A percentile compares a stretch with the other conserved stretches of the same genome.
Conservation (phyloP, 371 early-diverging fungal species). For the Smittium mucronatum region DNA sequence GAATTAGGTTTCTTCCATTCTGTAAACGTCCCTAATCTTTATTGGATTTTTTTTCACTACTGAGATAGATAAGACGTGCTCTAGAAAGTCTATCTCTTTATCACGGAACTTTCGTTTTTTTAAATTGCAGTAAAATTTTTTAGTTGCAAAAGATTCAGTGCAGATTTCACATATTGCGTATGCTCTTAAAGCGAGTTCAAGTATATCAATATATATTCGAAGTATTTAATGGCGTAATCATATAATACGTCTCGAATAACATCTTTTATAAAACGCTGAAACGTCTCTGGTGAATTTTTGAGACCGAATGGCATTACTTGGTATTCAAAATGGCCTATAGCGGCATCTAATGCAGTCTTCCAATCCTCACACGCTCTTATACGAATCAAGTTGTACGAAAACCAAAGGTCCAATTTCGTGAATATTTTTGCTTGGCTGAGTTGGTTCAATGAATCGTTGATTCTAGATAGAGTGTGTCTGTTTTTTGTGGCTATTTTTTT, state of each 20-base stretch:
- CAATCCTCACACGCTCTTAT: constrained; percentile 17
- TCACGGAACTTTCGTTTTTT: constrained; percentile 39
- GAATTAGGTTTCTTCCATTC: constrained; percentile 28
- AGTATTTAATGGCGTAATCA: constrained; percentile 32
- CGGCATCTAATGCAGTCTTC: constrained; percentile 40
- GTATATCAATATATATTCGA: constrained; percentile 46
- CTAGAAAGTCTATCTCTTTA: constrained; percentile 33
- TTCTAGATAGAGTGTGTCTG: constrained; percentile 22
- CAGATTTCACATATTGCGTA: constrained; percentile 22
- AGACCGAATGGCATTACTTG: constrained; percentile 41
- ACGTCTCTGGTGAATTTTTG: constrained; percentile 34
- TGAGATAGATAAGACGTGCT: constrained; percentile 24
- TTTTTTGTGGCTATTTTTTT: constrained; percentile 29
- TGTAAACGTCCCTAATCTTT: constrained; percentile 25
- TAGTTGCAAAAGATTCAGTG: constrained; percentile 25
- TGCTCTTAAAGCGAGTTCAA: constrained; percentile 35
- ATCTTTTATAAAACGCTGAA: constrained; percentile 30
- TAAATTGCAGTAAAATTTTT: constrained; percentile 18
- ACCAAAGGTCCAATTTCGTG: constrained; percentile 23
- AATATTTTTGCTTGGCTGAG: constrained; percentile 14
- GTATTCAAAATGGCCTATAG: constrained; percentile 34
- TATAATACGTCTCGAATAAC: constrained; percentile 28
- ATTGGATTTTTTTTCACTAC: constrained; percentile 24
- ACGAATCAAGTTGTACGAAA: constrained; percentile 31
- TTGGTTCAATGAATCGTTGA: constrained; percentile 27